Percentiles rank a stretch among this genome's conserved stretches.
Conservation (phyloP, 2,329 filamentous ascomycete genomes). For the Juglanconis sp. region DNA sequence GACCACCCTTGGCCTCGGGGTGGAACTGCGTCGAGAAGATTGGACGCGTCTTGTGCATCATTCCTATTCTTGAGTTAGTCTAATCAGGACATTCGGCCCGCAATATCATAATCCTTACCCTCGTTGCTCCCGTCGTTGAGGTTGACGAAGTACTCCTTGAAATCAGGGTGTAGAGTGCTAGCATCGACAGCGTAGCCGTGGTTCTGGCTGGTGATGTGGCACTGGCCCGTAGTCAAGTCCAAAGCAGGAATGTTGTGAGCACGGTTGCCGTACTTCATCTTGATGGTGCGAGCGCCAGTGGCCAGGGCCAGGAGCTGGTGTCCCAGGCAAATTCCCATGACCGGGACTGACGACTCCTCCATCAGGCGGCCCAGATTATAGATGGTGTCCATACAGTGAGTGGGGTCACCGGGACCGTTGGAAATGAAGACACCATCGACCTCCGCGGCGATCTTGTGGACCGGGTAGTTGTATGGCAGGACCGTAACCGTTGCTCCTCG, state of each 20-base stretch:
- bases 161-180: slow-evolving; percentile 75
- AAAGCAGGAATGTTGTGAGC: slow-evolving; percentile 97
- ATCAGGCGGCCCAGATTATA: slow-evolving; percentile 90
- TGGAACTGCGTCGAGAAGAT: slow-evolving; percentile 99
- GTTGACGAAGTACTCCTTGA: slow-evolving; percentile 98
- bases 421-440: slow-evolving; percentile 99
- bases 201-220: slow-evolving; percentile 98
- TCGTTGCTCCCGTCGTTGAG: slow-evolving; percentile 97
- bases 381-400: slow-evolving; percentile 90
- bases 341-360: slow-evolving; percentile 82
- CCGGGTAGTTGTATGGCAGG: slow-evolving; percentile 95
- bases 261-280: slow-evolving; percentile 98
- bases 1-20: slow-evolving; percentile 95
- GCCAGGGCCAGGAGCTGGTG: slow-evolving; percentile 94
- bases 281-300: slow-evolving; percentile 83
- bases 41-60: slow-evolving; percentile 92
- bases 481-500: slow-evolving; percentile 90
- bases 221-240: slow-evolving; percentile 91
- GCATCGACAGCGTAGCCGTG: slow-evolving; percentile 95
- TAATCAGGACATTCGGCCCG: slow-evolving; percentile 20
- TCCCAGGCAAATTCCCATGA: slow-evolving; percentile 97
- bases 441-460: slow-evolving; percentile 96
- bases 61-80: slow-evolving; percentile 42
- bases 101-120: slow-evolving; percentile 42
- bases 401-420: slow-evolving; percentile 97